Conservation (phyloP, 2,329 filamentous ascomycete genomes). For the Cadophora luteo-olivacea region DNA sequence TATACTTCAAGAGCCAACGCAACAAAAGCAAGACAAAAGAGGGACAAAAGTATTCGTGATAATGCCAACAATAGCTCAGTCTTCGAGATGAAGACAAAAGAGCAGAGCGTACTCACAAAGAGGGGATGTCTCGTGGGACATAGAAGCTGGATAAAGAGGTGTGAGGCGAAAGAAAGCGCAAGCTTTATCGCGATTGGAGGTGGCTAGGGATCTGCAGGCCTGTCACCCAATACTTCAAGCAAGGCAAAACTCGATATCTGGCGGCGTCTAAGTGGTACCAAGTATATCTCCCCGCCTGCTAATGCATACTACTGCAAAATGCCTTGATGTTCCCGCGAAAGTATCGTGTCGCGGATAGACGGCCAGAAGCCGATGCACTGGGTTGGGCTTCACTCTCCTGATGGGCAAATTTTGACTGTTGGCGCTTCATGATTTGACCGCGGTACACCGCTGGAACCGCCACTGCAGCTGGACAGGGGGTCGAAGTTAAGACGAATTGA, state of each 20-base stretch:
- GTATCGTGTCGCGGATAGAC: conserved; percentile 11
- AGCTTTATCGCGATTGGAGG: conserved; percentile 37
- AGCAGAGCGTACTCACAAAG: conserved; percentile 18
- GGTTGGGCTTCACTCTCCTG: conserved; percentile 13
- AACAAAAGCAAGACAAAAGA: conserved; percentile 26
- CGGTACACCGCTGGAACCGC: conserved; percentile 22
- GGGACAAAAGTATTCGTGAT: conserved; percentile 20
- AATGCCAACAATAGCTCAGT: conserved; percentile 22
- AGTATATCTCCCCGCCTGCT: conserved; percentile 21
- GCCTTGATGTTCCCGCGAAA: conserved; percentile 1
- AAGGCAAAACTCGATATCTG: conserved; percentile 30
- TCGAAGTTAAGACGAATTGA: not conserved
- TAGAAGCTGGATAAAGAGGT: conserved; percentile 10
- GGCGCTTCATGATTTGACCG: conserved; percentile 36
- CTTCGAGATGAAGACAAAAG: conserved; percentile 18
- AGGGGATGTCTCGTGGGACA: conserved; percentile 8
- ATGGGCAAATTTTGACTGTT: conserved; percentile 23
- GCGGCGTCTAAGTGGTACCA: conserved; percentile 33
- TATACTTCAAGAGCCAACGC: conserved; percentile 23
- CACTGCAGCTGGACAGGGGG: conserved; percentile 14
- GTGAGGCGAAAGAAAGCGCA: conserved; percentile 28
- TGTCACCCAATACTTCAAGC: conserved; percentile 29
- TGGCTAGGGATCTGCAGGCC: conserved; percentile 24
- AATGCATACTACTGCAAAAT: conserved; percentile 24
- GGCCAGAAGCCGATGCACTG: conserved; percentile 18